phyloP scores from a whole-genome alignment of 139 green algal species.

The Picocystis salinarum region DNA sequence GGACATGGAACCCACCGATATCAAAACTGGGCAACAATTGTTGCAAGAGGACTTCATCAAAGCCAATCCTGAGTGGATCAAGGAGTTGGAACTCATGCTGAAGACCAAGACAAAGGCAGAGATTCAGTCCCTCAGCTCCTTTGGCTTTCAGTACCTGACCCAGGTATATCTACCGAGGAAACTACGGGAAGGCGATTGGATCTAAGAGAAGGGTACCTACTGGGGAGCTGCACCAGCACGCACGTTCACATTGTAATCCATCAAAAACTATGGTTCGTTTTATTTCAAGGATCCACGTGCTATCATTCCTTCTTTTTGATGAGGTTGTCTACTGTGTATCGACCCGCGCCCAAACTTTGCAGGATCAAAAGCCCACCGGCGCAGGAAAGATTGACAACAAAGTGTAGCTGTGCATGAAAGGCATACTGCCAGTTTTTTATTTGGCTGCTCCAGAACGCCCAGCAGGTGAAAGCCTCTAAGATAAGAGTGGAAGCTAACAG shows the following conservation, averaged over 20 bases:
- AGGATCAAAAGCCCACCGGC: conserved; percentile 20
- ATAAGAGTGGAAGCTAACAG: conserved; percentile 15
- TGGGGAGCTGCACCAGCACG: background rate
- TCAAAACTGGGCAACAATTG: conserved; percentile 30
- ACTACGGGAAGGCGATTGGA: conserved; percentile 73
- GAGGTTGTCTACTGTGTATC: conserved; percentile 16
- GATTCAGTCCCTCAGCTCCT: conserved; percentile 82
- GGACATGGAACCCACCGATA: conserved; percentile 71
- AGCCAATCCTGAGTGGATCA: conserved; percentile 76
- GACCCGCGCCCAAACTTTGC: conserved; percentile 14
- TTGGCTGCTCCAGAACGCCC: conserved; percentile 17
- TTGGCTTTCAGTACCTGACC: conserved; percentile 76
- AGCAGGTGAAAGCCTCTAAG: conserved; percentile 29
- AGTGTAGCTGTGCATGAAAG: conserved; percentile 19
- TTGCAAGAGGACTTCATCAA: conserved; percentile 90
- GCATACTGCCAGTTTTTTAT: conserved; percentile 18
- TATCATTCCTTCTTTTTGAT: conserved; percentile 7
- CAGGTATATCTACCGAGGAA: conserved; percentile 82
- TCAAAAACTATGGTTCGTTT: background rate
- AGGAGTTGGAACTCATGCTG: conserved; percentile 92
- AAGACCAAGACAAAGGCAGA: conserved; percentile 75
- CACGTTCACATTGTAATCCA: background rate
- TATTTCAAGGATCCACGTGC: background rate
- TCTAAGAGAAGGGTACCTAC: conserved; percentile 24
- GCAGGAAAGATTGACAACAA: conserved; percentile 26